Conservation (phyloP, 768 basidiomycete species). For the Clitopilus passeckerianus region DNA sequence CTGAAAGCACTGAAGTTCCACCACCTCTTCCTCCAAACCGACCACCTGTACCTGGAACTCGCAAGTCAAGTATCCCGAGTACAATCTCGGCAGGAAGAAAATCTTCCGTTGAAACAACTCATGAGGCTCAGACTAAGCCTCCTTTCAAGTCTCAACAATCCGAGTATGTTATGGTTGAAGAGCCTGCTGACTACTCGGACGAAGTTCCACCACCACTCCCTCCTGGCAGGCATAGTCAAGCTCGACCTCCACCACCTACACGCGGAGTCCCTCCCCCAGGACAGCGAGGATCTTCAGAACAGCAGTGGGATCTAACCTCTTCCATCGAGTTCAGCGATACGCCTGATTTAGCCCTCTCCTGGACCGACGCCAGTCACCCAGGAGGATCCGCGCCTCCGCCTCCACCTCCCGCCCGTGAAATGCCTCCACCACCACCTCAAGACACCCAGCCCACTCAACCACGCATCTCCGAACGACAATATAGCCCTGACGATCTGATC, state of each 20-base stretch:
- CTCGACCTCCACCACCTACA: slow-evolving; percentile 37
- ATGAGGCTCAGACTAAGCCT: slow-evolving; percentile 13
- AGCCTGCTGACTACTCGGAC: slow-evolving; percentile 29
- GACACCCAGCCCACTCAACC: slow-evolving; percentile 10
- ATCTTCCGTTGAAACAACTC: slow-evolving; percentile 26
- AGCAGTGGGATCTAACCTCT: slow-evolving; percentile 60
- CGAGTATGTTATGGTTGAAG: slow-evolving; percentile 65
- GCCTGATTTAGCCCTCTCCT: slow-evolving; percentile 51
- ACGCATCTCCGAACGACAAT: slow-evolving; percentile 25
- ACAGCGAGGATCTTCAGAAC: slow-evolving; percentile 19
- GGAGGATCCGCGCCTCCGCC: slow-evolving; percentile 16
- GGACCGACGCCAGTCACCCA: slow-evolving; percentile 35
- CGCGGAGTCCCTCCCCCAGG: slow-evolving; percentile 21
- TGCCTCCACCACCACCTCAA: slow-evolving; percentile 19
- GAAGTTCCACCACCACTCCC: slow-evolving; percentile 44
- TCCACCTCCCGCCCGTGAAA: slow-evolving; percentile 10
- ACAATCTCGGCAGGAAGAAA: slow-evolving; percentile 28
- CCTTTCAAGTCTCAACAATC: slow-evolving; percentile 27
- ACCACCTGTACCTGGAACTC: slow-evolving; percentile 40
- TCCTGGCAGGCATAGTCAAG: slow-evolving; percentile 33
- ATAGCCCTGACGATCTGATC: slow-evolving; percentile 63
- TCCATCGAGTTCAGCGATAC: slow-evolving; percentile 46
- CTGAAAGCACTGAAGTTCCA: slow-evolving; percentile 10
- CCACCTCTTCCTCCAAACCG: slow-evolving; percentile 36
- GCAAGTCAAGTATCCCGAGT: slow-evolving; percentile 33